These are phyloP conservation scores for Chytridium lagenaria DNA, from an alignment of 371 early-diverging fungal genomes.

Conservation along the genomic window DNA sequence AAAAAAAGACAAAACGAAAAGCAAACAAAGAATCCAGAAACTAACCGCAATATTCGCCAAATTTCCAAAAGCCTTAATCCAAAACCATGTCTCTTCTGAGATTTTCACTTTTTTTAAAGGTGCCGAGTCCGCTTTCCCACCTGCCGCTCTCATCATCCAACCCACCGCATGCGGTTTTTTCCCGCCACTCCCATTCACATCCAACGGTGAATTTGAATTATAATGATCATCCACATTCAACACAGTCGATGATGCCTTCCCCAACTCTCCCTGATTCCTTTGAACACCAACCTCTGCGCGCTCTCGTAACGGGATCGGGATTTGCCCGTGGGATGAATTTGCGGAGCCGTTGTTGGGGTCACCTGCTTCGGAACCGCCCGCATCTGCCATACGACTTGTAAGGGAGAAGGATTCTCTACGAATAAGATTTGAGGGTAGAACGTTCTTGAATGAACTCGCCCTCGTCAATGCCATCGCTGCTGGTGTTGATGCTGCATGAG, in stretches of 20 bases:
- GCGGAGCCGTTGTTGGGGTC: not conserved
- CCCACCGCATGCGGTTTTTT: not conserved
- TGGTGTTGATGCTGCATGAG: not conserved
- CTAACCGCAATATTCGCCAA: slow-evolving; percentile 34
- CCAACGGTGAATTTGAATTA: slow-evolving; percentile 1
- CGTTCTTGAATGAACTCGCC: slow-evolving; percentile 8
- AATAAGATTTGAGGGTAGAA: not conserved
- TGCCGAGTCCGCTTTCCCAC: not conserved
- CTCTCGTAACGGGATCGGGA: not conserved
- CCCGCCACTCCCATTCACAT: not conserved
- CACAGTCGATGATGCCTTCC: slow-evolving; percentile 4
- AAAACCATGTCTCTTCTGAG: slow-evolving; percentile 21
- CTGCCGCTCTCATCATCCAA: not conserved
- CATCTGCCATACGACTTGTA: slow-evolving; percentile 10
- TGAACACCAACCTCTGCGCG: not conserved
- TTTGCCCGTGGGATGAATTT: too few relatives aligned
- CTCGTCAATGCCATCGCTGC: slow-evolving; percentile 15
- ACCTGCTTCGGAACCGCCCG: not conserved
- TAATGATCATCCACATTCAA: not conserved
- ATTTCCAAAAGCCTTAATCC: slow-evolving; percentile 23
- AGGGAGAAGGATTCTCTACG: slow-evolving; percentile 1
- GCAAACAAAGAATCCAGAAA: not conserved
- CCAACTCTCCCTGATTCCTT: not conserved
- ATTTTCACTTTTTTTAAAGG: not conserved
- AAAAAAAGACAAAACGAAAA: not conserved